Evolutionary conservation across 495 filamentous ascomycete species (phyloP).

Genomic region (Clohesyomyces aquaticus): DNA sequence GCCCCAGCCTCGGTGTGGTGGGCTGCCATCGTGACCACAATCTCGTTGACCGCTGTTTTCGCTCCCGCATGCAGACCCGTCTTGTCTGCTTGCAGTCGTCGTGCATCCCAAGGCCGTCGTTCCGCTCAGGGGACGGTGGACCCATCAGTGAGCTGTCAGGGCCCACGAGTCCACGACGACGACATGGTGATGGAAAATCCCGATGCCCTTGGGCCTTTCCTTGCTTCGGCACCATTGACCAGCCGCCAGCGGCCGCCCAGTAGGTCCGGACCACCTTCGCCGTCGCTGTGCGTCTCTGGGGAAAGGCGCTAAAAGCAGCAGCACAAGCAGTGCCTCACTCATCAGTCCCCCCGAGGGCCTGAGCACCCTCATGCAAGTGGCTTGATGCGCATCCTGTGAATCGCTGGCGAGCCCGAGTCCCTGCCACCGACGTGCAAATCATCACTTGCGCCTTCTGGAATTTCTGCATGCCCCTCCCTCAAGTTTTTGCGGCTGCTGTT

Average conservation of each 20-base stretch:
- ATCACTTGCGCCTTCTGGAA: not conserved
- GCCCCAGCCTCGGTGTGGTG: not conserved
- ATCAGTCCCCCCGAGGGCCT: not conserved
- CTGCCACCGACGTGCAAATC: not conserved
- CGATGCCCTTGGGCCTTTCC: not conserved
- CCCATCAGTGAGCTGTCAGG: too few species aligned
- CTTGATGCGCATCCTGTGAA: not conserved
- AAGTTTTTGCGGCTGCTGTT: not conserved
- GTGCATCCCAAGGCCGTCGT: not conserved
- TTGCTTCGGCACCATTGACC: not conserved
- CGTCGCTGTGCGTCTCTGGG: not conserved
- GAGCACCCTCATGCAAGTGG: slow-evolving; percentile 11
- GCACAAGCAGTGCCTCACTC: slow-evolving; percentile 15
- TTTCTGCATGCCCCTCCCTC: slow-evolving; percentile 10
- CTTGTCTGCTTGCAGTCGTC: not conserved
- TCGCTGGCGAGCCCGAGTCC: not conserved
- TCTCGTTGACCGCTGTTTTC: slow-evolving; percentile 1
- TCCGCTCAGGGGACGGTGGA: not conserved
- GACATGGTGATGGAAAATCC: too few species aligned
- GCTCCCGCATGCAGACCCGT: not conserved
- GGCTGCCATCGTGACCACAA: not conserved
- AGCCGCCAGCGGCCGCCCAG: not conserved
- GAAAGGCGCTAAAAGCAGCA: slow-evolving; percentile 13
- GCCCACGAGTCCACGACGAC: too few species aligned
- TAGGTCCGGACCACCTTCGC: not conserved